These are phyloP conservation scores for Hypoxylon trugodes DNA, from an alignment of 495 filamentous ascomycete genomes.

Conservation along the genomic window DNA sequence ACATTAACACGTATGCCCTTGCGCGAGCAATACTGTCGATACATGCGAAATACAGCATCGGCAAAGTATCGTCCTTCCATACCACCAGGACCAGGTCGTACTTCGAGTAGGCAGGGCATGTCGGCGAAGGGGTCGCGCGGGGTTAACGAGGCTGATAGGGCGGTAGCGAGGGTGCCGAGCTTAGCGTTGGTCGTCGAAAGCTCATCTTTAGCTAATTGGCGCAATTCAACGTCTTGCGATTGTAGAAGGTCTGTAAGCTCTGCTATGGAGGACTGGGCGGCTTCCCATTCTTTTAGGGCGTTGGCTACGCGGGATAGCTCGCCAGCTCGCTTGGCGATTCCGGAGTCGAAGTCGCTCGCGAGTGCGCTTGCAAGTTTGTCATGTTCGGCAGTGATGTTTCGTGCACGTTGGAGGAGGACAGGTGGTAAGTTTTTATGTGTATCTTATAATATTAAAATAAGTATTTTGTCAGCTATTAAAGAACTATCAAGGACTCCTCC, in stretches of 20 bases:
- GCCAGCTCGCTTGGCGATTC: slow-evolving; percentile 77
- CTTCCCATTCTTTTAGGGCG: slow-evolving; percentile 75
- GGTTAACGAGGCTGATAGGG: slow-evolving; percentile 77
- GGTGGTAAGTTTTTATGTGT: slow-evolving; percentile 39
- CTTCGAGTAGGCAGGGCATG: slow-evolving; percentile 89
- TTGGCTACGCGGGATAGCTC: slow-evolving; percentile 73
- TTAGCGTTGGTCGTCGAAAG: slow-evolving; percentile 67
- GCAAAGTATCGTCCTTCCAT: slow-evolving; percentile 91
- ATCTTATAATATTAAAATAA: no score
- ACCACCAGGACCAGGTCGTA: slow-evolving; percentile 92
- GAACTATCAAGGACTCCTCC: slow-evolving; percentile 8
- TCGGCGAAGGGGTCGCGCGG: slow-evolving; percentile 93
- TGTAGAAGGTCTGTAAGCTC: slow-evolving; percentile 62
- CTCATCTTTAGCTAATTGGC: slow-evolving; percentile 80
- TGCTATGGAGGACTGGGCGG: slow-evolving; percentile 60
- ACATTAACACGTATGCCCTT: slow-evolving; percentile 56
- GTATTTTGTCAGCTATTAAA: no score
- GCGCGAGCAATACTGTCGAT: slow-evolving; percentile 76
- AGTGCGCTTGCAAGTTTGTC: slow-evolving; percentile 71
- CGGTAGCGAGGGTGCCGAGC: slow-evolving; percentile 65
- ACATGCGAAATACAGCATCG: slow-evolving; percentile 88
- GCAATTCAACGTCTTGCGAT: slow-evolving; percentile 61
- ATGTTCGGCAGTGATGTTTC: slow-evolving; percentile 50
- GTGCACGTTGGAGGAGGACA: slow-evolving; percentile 54
- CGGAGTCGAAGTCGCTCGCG: slow-evolving; percentile 71